Evolutionary conservation across 1,284 basidiomycete genomes (phyloP).

Genomic region (Exobasidium rhododendri): DNA sequence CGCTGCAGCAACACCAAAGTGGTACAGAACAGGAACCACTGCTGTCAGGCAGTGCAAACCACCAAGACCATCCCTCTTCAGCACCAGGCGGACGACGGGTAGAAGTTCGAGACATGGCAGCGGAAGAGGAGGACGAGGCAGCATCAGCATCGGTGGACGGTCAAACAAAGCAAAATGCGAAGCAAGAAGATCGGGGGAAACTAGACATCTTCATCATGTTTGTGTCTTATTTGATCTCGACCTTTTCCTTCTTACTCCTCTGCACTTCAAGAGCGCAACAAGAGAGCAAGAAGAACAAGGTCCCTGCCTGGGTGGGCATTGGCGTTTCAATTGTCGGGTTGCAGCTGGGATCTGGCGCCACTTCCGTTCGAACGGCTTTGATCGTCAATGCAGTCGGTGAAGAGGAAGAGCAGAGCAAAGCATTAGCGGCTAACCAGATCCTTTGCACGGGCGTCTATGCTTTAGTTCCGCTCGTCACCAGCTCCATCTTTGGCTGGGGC

Average conservation of each 20-base stretch:
- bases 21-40: conserved; percentile 2
- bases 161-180: neutral
- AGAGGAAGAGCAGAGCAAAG: conserved; percentile 30
- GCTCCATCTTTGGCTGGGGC: conserved; percentile 35
- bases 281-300: neutral
- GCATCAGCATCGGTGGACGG: neutral
- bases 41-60: neutral
- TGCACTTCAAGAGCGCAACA: neutral
- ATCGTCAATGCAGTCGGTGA: conserved; percentile 39
- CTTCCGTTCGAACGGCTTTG: conserved; percentile 37
- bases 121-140: conserved; percentile 9
- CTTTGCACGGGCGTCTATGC: conserved; percentile 38
- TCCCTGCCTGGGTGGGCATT: conserved; percentile 28
- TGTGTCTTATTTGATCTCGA: conserved; percentile 12
- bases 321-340: conserved; percentile 31
- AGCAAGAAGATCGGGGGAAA: conserved; percentile 29
- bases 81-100: neutral
- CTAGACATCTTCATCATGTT: conserved; percentile 37
- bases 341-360: conserved; percentile 36
- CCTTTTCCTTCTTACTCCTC: conserved; percentile 2
- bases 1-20: conserved; percentile 26
- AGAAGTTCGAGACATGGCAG: neutral
- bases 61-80: neutral
- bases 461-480: conserved; percentile 35
- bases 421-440: conserved; percentile 42